A percentile compares a stretch with the other conserved stretches of the same genome.
phyloP scores from a whole-genome alignment of 1,284 basidiomycete genomes.

The Tilletia caries region DNA sequence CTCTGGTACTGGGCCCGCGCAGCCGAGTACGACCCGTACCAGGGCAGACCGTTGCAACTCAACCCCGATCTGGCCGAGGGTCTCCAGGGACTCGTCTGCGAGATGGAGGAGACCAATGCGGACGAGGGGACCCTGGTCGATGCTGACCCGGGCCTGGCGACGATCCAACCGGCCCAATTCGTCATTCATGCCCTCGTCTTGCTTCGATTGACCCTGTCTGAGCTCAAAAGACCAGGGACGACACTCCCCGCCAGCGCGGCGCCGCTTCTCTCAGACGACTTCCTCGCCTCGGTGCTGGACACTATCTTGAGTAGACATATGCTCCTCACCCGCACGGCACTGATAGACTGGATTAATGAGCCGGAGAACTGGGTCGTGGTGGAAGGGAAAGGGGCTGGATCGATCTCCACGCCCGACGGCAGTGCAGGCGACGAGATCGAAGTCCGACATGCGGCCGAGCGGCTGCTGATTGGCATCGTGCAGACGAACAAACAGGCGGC shows the following conservation, averaged over 20 bases:
- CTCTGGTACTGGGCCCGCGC: slow-evolving; percentile 47
- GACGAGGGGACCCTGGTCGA: slow-evolving; percentile 1
- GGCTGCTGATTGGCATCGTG: slow-evolving; percentile 40
- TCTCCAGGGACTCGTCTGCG: not conserved
- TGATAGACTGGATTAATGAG: slow-evolving; percentile 43
- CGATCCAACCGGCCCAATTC: slow-evolving; percentile 42
- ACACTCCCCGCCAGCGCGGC: not conserved
- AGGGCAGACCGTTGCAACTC: not conserved
- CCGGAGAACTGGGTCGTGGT: slow-evolving; percentile 46
- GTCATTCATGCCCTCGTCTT: slow-evolving; percentile 47
- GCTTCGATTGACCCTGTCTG: slow-evolving; percentile 17
- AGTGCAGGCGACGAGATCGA: slow-evolving; percentile 33
- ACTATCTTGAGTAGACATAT: slow-evolving; percentile 41
- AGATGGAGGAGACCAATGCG: not conserved
- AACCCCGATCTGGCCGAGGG: not conserved
- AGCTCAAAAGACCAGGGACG: slow-evolving; percentile 5
- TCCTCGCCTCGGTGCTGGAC: slow-evolving; percentile 39
- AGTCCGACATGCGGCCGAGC: slow-evolving; percentile 48
- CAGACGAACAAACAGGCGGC: slow-evolving; percentile 31
- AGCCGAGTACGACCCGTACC: not conserved
- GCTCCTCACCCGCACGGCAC: slow-evolving; percentile 39
- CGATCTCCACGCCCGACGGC: slow-evolving; percentile 9
- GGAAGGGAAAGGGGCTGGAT: slow-evolving; percentile 38
- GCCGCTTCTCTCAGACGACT: slow-evolving; percentile 31
- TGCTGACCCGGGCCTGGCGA: slow-evolving; percentile 16